Evolutionary conservation across 139 green algal species (phyloP).

Genomic region (Desmodesmus armatus): DNA sequence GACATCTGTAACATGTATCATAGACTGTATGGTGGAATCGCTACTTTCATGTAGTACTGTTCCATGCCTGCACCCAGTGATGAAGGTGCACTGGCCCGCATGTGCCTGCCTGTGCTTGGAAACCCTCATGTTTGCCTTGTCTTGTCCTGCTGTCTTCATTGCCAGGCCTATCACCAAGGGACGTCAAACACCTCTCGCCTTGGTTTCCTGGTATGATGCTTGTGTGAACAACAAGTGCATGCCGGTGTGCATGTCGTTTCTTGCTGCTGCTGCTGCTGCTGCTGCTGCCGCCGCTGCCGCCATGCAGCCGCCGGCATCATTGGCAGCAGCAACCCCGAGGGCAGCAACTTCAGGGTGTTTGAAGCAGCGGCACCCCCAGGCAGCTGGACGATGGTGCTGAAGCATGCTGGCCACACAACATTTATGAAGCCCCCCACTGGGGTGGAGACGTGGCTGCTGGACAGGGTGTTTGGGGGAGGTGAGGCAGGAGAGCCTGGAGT

Average conservation of each 20-base stretch:
- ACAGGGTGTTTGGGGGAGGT: conserved; percentile 53
- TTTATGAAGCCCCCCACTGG: conserved; percentile 55
- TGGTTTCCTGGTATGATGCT: no score
- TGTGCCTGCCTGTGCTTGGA: no score
- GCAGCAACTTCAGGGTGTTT: conserved; percentile 58
- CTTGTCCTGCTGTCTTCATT: no score
- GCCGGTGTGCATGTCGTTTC: background rate
- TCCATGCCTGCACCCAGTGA: no score
- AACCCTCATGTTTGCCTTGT: no score
- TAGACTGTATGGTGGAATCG: no score
- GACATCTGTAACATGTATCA: no score
- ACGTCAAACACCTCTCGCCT: no score
- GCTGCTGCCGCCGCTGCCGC: background rate
- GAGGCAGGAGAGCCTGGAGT: background rate
- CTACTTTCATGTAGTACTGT: no score
- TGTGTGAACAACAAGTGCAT: background rate
- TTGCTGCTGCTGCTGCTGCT: background rate
- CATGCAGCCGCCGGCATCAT: conserved; percentile 47
- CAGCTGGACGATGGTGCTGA: conserved; percentile 48
- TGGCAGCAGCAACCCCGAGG: conserved; percentile 61
- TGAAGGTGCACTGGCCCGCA: no score
- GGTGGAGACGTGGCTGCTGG: conserved; percentile 48
- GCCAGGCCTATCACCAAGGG: no score
- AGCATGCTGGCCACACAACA: conserved; percentile 48
- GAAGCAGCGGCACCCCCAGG: conserved; percentile 8